Base-by-base conservation (phyloP, 139 green algal species). In the Diplosphaera chodatii region DNA sequence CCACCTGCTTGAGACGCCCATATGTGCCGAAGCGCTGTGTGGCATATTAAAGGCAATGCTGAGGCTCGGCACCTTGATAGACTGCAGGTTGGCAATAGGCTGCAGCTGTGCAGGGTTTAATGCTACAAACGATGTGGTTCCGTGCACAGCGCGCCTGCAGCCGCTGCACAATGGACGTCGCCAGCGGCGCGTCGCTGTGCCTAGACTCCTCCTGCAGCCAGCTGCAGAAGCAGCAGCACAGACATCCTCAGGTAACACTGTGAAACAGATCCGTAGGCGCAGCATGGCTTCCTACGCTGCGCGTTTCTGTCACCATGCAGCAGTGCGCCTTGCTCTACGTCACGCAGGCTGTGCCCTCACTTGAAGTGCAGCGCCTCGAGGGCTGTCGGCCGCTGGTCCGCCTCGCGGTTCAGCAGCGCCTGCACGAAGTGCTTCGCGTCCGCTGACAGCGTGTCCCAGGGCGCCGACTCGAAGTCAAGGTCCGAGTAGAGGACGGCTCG, bases 1-100 rank as follows among this genome's bases (percentile, higher is more conserved):
- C 80, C 34, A 85, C 76, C 80, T 94, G 86, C 69, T 92, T 94
- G 1, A 94, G 67, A 37, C 79, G 69, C 21, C 82, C 81, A 62
- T 87, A 94, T 10, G 83, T 92, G 62, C 87, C 89, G 68, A 83
- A 95, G 4, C 88, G 75, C 80, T 94, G 89, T 18, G 25, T 59
- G n/a, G 3, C 48, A 59, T n/a, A 10, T 10, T 20, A 48, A 6
- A n/a, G n/a, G n/a, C n/a, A n/a, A n/a, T n/a, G n/a, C n/a, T n/a
- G n/a, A n/a, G n/a, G n/a, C n/a, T n/a, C n/a, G n/a, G n/a, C n/a
- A n/a, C n/a, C n/a, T n/a, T n/a, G n/a, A n/a, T n/a, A n/a, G n/a
- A n/a, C n/a, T n/a, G n/a, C n/a, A n/a, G n/a, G n/a, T n/a, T n/a
- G n/a, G n/a, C n/a, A n/a, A n/a, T n/a, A n/a, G n/a, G n/a, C n/a